Base-by-base conservation (phyloP, 108 stramenopile genomes). In the Nannochloropsis salina region DNA sequence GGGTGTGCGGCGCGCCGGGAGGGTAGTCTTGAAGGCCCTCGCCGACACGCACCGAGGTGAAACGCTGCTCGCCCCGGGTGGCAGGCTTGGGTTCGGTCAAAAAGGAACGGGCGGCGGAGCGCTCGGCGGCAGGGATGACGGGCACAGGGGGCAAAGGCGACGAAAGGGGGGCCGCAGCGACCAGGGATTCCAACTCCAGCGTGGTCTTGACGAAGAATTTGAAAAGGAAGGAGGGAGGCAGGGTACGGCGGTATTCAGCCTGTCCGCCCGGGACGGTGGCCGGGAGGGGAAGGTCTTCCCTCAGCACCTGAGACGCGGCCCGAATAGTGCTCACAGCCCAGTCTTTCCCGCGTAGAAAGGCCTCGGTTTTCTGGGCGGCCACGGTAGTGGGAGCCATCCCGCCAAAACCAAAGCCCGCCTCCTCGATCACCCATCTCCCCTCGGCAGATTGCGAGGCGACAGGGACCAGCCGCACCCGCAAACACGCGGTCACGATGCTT, bases 331-430 rank as follows among this genome's bases (percentile, higher is more conserved):
- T 88, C 3, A 92, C 93, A 80, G 90, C 90, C 90, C 96, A 88
- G 45, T 44, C 43, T 81, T 84, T 84, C 45, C 83, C 86, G 10
- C 40, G 18, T 3, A 91, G 83, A 43, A 82, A 85, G 9, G 90
- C 87, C 85, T 91, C 92, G 18, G 95, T 94, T 84, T 92, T 82
- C n/a, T 47, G 81, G 1, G 95, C 95, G 90, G 95, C 86, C 5
- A 94, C 90, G 8, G 95, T 95, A 44, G 93, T 95, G 1, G 95
- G 94, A 5, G 96, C 96, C 96, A 97, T 95, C 12, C 97, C 96
- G 42, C 97, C 97, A 92, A 95, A 98, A 9, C 95, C 94, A 43
- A 98, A 86, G 10, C 88, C 44, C 12, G 92, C 90, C 82, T 95
- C 94, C 40, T 90, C 88, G 83, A 98, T 92, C 1, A 93, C 85